Base-by-base conservation (phyloP, 73 alveolate genomes). In the Stentor coeruleus region DNA sequence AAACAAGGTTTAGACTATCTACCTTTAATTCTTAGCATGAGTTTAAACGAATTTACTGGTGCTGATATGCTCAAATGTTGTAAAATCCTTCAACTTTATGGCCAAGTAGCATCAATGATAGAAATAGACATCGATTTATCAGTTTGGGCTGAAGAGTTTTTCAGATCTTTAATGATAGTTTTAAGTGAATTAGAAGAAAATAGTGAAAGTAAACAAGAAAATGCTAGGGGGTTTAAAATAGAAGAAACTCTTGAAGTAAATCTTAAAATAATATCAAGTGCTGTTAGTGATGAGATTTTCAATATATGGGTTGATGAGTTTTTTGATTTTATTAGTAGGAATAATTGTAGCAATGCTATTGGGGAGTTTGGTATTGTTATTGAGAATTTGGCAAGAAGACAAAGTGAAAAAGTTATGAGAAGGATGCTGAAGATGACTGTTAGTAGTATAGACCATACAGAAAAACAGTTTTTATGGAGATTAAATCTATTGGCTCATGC, bases 31-130 rank as follows among this genome's bases (percentile, higher is more conserved):
- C 11, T 66, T 14, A 31, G 33, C 2, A 20, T 20, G 37, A 31
- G 42, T 15, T 40, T 66, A 20, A 37, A 26, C 11, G 79, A 66
- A 33, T 26, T 66, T 14, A 66, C 36, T 11, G 20, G 49, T 1
- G 33, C 49, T 40, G 79, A 66, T 33, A 66, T 66, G n/a, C 40
- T 28, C 14, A 66, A 66, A 66, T 20, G 49, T 66, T 66, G 79
- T 2, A 66, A 66, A 66, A 31, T 66, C 39, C 37, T 66, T 20
- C n/a, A 20, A 20, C 37, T 20, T 66, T 66, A 66, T 66, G 79
- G 40, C n/a, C 40, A 20, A 20, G 49, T 66, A 14, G 79, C 40
- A 1, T 66, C 42, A 28, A 26, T 15, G 0, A 33, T 26, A 11
- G 39, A 37, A 37, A 20, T 66, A 14, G 39, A 26, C 41, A 31